A percentile compares a stretch with the other conserved stretches of the same genome.
These are phyloP conservation scores for Leccinellum rugosiceps DNA, from an alignment of 768 basidiomycete genomes.

Conservation along the genomic window DNA sequence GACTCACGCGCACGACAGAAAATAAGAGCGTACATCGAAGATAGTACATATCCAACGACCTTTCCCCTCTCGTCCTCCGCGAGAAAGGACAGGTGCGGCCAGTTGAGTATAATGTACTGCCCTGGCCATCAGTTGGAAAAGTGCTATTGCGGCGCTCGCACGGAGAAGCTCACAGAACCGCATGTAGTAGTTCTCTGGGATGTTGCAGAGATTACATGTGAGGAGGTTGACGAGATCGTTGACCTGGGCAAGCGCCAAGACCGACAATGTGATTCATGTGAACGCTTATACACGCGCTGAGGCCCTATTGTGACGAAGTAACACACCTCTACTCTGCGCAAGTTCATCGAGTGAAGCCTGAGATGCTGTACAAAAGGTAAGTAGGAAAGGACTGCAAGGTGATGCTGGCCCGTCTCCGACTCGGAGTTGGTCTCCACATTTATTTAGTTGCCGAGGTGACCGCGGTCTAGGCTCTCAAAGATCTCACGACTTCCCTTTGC, in stretches of 20 bases:
- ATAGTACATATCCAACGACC: constrained; percentile 55
- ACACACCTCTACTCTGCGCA: constrained; percentile 30
- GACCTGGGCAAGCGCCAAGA: constrained; percentile 29
- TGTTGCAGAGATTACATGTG: constrained; percentile 47
- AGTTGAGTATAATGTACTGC: constrained; percentile 43
- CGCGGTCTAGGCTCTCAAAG: background rate
- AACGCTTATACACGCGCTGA: background rate
- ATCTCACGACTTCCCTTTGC: background rate
- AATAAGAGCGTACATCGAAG: constrained; percentile 45
- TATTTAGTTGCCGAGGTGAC: background rate
- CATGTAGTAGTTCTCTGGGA: constrained; percentile 49
- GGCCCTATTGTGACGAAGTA: background rate
- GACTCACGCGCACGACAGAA: background rate
- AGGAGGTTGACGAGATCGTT: constrained; percentile 49
- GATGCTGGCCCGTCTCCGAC: background rate
- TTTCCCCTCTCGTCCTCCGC: constrained; percentile 48
- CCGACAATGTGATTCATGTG: background rate
- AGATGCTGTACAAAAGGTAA: background rate
- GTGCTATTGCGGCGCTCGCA: background rate
- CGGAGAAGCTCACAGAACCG: constrained; percentile 24
- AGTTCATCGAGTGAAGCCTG: constrained; percentile 20
- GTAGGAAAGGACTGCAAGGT: background rate
- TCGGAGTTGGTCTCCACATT: background rate
- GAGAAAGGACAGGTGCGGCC: constrained; percentile 54
- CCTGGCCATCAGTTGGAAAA: constrained; percentile 32